Evolutionary conservation across 352 stramenopile genomes (phyloP), one percentile per base, ranked within the genome.

Genomic region (Pythium aquatile): DNA sequence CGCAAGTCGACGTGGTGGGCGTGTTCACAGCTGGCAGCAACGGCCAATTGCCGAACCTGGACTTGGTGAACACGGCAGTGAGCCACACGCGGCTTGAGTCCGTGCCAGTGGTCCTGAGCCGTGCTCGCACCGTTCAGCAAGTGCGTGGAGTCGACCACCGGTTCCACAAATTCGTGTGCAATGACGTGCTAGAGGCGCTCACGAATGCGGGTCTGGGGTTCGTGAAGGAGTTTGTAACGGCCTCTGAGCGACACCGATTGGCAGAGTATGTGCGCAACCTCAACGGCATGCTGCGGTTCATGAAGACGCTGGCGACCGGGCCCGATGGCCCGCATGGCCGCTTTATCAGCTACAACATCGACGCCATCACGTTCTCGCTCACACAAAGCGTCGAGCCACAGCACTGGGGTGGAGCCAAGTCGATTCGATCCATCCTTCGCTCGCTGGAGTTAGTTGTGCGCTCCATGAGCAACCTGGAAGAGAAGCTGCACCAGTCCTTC

Each of bases 401-500:
- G 58, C 35, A 60, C 39, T 32, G 54, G 69, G 11, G 73, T 55
- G 39, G 42, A 42, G 47, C 68, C 1, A 39, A 85, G 30, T 63
- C 66, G 20, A 55, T 78, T 4, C 73, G 69, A 5, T 74, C 76
- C 7, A 58, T 83, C 4, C 61, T 93, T 10, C 79, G 81, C 7
- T 73, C 81, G 2, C 61, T 90, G 20, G 86, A 93, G 59, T 75
- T 89, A 51, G 61, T 90, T 10, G 61, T 96, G 28, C 87, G 88
- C 10, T 81, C 83, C 7, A 61, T 96, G 26, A 96, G 88, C 74
- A 96, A 96, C 58, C 37, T 94, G 44, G 88, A 96, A 63, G 87
- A 96, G 63, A 95, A 96, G 55, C 69, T 96, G 9, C 87, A 96
- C 57, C 87, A 94, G 66, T 96, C 87, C 39, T 96, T 93, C 55